A percentile compares a stretch with the other conserved stretches of the same genome.
Conservation (phyloP, 1,284 basidiomycete genomes). For the Phellopilus nigrolimitatus region DNA sequence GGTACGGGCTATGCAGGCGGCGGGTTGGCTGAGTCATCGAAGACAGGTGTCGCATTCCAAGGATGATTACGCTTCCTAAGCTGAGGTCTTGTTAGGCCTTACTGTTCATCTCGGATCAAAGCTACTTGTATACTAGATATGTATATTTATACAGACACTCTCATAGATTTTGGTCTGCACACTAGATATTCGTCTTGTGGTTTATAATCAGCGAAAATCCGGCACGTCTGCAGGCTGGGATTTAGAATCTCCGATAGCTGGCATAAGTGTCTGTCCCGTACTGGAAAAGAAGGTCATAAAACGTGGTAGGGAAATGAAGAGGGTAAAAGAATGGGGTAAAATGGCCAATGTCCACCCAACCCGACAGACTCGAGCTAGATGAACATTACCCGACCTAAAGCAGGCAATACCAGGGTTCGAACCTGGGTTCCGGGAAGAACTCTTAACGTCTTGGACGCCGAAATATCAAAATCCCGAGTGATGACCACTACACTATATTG, state of each 20-base stretch:
- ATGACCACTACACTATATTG: slow-evolving; percentile 20
- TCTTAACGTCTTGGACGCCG: background rate
- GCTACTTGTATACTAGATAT: too few relatives aligned
- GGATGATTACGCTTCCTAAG: too few relatives aligned
- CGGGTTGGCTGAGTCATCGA: slow-evolving; percentile 81
- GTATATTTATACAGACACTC: too few relatives aligned
- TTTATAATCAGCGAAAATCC: too few relatives aligned
- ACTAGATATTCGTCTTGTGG: too few relatives aligned
- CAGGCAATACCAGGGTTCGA: slow-evolving; percentile 20
- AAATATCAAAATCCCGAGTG: slow-evolving; percentile 18
- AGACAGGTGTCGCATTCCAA: slow-evolving; percentile 71
- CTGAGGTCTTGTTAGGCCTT: too few relatives aligned
- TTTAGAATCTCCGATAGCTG: too few relatives aligned
- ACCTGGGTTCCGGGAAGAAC: slow-evolving; percentile 18
- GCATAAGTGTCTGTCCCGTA: too few relatives aligned
- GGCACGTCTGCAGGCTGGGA: too few relatives aligned
- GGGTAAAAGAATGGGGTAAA: background rate
- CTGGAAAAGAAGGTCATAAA: too few relatives aligned
- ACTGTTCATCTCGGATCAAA: too few relatives aligned
- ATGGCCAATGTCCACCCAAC: background rate
- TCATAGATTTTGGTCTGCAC: too few relatives aligned
- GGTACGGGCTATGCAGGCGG: slow-evolving; percentile 88
- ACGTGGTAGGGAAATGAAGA: background rate
- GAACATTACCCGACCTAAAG: background rate
- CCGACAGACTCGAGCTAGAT: background rate